Evolutionary conservation across 192 early-diverging fungal species (phyloP), one percentile per base, ranked within the genome.

Genomic region (Gonapodya sp.): DNA sequence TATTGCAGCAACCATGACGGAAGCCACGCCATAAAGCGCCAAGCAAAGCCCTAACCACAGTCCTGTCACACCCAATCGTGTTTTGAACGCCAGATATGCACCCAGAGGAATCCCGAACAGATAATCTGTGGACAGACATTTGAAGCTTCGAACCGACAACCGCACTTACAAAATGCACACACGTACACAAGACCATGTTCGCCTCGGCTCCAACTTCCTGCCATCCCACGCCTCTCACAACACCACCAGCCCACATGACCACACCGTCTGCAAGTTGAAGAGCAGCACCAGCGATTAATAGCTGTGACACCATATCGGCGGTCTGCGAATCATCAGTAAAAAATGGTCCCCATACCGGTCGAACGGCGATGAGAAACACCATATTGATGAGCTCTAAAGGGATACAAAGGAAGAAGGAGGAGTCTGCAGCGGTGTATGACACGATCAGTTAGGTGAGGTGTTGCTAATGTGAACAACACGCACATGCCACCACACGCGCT

Each of bases 161-260:
- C 18, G 34, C 30, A 34, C 8, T 33, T 34, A 77, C 8, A 18
- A 34, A 34, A 33, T 8, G 75, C 18, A 8, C 75, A 16, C 18
- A 77, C 30, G 16, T 14, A 34, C 34, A 77, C 8, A 34, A 8
- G 16, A 33, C 75, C 75, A 34, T 34, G 75, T 77, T 77, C 18
- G 34, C 75, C 14, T 18, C 75, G 18, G 75, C 75, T 16, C 75
- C 75, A 8, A 77, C 34, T 34, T 77, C 75, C 75, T 77, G 75
- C 30, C 18, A 34, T 2, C 75, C 75, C 18, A 77, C 75, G 2
- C 75, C 75, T 8, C 75, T 18, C 75, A 77, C 75, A 2, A 77
- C 75, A 2, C 75, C 75, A 34, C 75, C 75, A 77, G 2, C 18
- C 30, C 18, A 18, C 30, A 77, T 18, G 8, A 32, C 30, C 2